Percentiles rank a stretch among this genome's conserved stretches.
Conservation (phyloP, 331 rosid genomes). For the Saraca asoca region DNA sequence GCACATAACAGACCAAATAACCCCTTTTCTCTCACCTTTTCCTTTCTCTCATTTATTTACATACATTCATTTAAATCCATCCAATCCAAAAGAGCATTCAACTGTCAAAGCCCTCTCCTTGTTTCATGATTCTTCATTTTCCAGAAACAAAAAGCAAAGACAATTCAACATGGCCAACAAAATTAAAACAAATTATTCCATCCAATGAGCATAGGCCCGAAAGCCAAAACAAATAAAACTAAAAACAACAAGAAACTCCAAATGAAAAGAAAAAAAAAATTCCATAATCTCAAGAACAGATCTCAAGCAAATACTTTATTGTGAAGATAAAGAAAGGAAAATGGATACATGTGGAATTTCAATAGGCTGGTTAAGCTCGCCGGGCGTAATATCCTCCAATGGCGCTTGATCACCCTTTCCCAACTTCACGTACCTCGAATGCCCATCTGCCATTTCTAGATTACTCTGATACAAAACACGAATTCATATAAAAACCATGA, state of each 20-base stretch:
- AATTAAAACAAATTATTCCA: neutral
- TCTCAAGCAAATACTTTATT: neutral
- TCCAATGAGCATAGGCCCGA: neutral
- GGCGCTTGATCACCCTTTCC: conserved; percentile 41
- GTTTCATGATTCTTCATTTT: no score
- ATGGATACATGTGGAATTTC: conserved; percentile 45
- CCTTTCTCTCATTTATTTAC: no score
- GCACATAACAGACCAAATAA: no score
- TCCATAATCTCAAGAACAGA: neutral
- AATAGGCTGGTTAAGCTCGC: conserved; percentile 60
- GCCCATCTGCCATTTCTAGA: conserved; percentile 52
- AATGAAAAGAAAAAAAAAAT: no score
- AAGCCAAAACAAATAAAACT: no score
- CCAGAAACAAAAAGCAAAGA: no score
- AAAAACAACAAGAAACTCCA: no score
- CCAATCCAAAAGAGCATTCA: no score
- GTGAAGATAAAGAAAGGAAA: neutral
- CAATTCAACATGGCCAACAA: neutral
- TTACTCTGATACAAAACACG: conserved; percentile 4
- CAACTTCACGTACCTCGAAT: conserved; percentile 59
- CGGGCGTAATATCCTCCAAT: conserved; percentile 49
- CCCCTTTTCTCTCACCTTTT: no score
- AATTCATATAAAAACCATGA: neutral
- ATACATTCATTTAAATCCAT: no score
- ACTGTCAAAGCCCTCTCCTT: no score